Evolutionary conservation across 73 alveolate genomes (phyloP).

Genomic region (Stentor roeselii): DNA sequence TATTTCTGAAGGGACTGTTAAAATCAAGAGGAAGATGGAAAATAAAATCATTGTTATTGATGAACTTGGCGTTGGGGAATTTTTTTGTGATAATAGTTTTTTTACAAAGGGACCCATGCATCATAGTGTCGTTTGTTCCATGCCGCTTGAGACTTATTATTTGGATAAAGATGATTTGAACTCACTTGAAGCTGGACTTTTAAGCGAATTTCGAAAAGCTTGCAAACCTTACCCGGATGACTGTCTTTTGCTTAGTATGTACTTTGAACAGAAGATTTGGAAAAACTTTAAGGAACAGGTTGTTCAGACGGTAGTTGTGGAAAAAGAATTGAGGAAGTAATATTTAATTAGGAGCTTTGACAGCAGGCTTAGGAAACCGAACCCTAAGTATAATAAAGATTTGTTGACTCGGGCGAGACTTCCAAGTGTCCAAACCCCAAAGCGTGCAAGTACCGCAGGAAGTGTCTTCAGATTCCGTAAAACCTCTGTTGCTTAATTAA

Average conservation of each 20-base stretch:
- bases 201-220: not conserved
- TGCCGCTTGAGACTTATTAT: not conserved
- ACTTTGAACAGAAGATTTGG: not conserved
- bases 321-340: slow-evolving; percentile 4
- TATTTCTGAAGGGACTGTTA: slow-evolving; percentile 4
- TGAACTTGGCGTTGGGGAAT: slow-evolving; percentile 10
- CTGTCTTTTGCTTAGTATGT: not conserved
- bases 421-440: slow-evolving; percentile 17
- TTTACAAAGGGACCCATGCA: not conserved
- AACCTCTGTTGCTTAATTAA: not conserved
- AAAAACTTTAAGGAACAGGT: not conserved
- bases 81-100: slow-evolving; percentile 2
- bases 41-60: slow-evolving; percentile 4
- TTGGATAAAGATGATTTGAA: not conserved
- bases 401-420: not conserved
- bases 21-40: not conserved
- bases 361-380: not conserved
- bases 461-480: not conserved
- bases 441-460: not conserved
- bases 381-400: not conserved
- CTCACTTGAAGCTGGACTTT: not conserved
- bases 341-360: not conserved
- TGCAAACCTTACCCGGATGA: slow-evolving; percentile 22
- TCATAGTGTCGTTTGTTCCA: not conserved
- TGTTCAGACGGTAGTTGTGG: not conserved